Evolutionary conservation across 179 eudicot species (phyloP).

Genomic region (Carnegiea gigantea): DNA sequence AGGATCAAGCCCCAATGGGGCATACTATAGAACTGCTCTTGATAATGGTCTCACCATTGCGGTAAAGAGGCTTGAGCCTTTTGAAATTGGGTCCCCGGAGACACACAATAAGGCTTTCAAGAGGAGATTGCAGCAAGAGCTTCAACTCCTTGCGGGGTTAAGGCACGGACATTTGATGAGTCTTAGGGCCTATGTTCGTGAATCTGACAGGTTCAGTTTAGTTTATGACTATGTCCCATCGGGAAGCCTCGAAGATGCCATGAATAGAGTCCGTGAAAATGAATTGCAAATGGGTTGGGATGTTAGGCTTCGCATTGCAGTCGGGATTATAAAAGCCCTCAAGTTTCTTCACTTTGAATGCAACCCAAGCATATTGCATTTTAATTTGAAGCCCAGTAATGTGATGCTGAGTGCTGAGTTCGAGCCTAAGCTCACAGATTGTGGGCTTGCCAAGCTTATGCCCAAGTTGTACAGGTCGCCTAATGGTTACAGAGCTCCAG

Average conservation of each 20-base stretch:
- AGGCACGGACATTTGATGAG: constrained; percentile 83
- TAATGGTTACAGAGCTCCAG: constrained; percentile 67
- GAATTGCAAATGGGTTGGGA: constrained; percentile 73
- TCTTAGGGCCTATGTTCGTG: constrained; percentile 70
- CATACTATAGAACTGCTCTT: constrained; percentile 59
- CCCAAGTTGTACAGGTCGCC: constrained; percentile 44
- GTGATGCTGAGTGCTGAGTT: constrained; percentile 75
- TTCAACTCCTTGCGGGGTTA: constrained; percentile 57
- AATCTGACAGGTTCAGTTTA: constrained; percentile 48
- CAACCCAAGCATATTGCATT: constrained; percentile 58
- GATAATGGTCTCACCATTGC: constrained; percentile 72
- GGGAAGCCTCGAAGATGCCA: constrained; percentile 78
- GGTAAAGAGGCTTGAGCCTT: constrained; percentile 72
- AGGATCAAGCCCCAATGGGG: constrained; percentile 62
- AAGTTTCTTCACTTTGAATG: constrained; percentile 76
- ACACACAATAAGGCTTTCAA: constrained; percentile 41
- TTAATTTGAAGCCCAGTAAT: constrained; percentile 77
- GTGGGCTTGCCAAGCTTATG: constrained; percentile 61
- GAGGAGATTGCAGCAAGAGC: constrained; percentile 61
- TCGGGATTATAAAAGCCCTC: constrained; percentile 71
- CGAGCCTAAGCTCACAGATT: constrained; percentile 77
- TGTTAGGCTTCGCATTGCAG: constrained; percentile 70
- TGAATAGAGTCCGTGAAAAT: constrained; percentile 60
- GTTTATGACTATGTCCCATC: constrained; percentile 70
- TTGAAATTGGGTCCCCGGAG: constrained; percentile 39